phyloP scores from a whole-genome alignment of 192 early-diverging fungal species.

The Coemansia reversa region DNA sequence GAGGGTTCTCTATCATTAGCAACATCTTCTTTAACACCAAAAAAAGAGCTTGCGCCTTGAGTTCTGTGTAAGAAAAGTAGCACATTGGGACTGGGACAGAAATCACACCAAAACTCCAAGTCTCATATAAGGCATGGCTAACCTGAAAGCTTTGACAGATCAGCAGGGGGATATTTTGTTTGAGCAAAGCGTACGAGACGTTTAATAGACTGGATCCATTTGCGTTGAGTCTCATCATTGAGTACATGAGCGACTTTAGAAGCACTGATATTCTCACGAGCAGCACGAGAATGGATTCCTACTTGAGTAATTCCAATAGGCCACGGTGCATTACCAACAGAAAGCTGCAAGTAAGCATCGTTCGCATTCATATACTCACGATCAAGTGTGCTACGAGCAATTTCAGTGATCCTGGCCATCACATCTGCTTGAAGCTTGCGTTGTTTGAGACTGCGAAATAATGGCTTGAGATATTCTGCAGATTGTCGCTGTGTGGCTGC shows the following conservation, averaged over 20 bases:
- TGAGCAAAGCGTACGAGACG: constrained; percentile 96
- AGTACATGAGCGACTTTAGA: constrained; percentile 95
- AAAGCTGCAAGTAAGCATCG: constrained; percentile 88
- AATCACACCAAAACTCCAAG: not conserved
- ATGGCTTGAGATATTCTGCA: constrained; percentile 86
- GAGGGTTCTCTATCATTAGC: too few species aligned
- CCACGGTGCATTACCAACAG: constrained; percentile 98
- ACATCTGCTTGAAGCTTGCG: constrained; percentile 80
- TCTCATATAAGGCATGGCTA: constrained; percentile 4
- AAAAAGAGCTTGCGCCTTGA: too few species aligned
- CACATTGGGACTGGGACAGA: too few species aligned
- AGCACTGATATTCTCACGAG: constrained; percentile 95
- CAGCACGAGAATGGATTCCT: constrained; percentile 95
- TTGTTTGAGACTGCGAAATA: constrained; percentile 81
- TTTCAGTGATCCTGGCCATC: constrained; percentile 86
- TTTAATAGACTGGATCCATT: constrained; percentile 99
- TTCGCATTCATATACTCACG: constrained; percentile 91
- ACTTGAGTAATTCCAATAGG: constrained; percentile 95
- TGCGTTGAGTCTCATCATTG: constrained; percentile 94
- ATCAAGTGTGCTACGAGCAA: constrained; percentile 77
- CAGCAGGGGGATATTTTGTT: constrained; percentile 82
- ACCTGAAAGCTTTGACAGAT: constrained; percentile 54
- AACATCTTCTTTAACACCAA: too few species aligned
- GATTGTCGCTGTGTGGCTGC: constrained; percentile 83
- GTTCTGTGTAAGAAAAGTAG: too few species aligned